A percentile compares a stretch with the other conserved stretches of the same genome.
Conservation (phyloP, 345 rosid genomes). For the Corchorus capsularis region DNA sequence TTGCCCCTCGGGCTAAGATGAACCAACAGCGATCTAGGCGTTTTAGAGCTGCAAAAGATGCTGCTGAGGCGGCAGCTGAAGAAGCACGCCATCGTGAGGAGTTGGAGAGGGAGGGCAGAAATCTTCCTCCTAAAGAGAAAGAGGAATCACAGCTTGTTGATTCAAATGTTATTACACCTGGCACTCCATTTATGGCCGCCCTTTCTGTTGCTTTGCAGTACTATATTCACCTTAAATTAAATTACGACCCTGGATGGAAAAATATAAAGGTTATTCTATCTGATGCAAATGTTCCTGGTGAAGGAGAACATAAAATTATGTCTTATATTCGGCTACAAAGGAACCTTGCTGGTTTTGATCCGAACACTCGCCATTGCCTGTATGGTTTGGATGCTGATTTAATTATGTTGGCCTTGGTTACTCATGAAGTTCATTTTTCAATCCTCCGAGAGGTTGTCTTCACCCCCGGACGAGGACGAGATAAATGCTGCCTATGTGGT, state of each 20-base stretch:
- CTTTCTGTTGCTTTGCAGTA: constrained; percentile 85
- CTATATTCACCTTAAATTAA: constrained; percentile 76
- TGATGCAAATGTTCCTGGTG: constrained; percentile 99
- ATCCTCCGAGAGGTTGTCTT: constrained; percentile 98
- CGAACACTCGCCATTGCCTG: constrained; percentile 89
- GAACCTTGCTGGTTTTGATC: constrained; percentile 84
- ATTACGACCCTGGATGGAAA: constrained; percentile 96
- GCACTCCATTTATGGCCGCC: constrained; percentile 89
- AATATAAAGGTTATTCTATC: constrained; percentile 91
- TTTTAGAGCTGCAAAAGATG: constrained; percentile 93
- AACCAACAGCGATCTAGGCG: constrained; percentile 95
- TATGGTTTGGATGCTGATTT: constrained; percentile 99
- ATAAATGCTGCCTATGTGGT: constrained; percentile 93
- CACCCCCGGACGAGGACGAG: constrained; percentile 71
- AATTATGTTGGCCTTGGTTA: constrained; percentile 94
- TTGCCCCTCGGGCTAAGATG: constrained; percentile 98
- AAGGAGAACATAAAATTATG: constrained; percentile 98
- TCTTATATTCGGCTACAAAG: constrained; percentile 89
- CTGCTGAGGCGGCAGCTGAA: constrained; percentile 83
- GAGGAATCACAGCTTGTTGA: constrained; percentile 65
- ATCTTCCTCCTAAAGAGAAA: constrained; percentile 81
- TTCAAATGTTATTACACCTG: constrained; percentile 95
- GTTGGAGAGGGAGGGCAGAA: constrained; percentile 85
- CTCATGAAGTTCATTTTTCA: constrained; percentile 92
- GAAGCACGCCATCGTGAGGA: constrained; percentile 76